Evolutionary conservation across 441 rosid genomes (phyloP).

Genomic region (Aleurites moluccanus): DNA sequence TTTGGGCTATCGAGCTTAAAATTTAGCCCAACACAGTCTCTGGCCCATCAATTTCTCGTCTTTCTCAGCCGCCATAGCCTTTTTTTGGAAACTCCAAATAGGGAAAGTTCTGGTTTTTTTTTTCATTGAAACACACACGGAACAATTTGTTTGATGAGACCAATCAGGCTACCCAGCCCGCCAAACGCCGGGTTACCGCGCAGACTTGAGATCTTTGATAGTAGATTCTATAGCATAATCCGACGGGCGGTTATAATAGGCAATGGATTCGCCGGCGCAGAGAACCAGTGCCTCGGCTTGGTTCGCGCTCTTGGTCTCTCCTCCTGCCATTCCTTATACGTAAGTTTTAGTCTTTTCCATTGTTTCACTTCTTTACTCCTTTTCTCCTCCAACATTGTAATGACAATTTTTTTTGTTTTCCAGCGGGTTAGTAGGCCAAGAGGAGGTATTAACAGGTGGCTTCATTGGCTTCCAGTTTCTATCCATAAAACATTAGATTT

Average conservation of each 20-base stretch:
- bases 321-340: slow-evolving; percentile 60
- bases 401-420: not conserved
- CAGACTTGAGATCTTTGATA: slow-evolving; percentile 50
- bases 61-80: not conserved
- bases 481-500: slow-evolving; percentile 59
- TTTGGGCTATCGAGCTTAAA: not conserved
- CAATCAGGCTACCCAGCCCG: slow-evolving; percentile 59
- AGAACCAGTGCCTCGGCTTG: slow-evolving; percentile 83
- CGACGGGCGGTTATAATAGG: slow-evolving; percentile 81
- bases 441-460: slow-evolving; percentile 79
- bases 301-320: slow-evolving; percentile 77
- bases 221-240: slow-evolving; percentile 39
- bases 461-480: slow-evolving; percentile 83
- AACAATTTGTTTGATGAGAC: slow-evolving; percentile 44
- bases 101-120: not conserved
- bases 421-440: slow-evolving; percentile 89
- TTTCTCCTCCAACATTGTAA: not conserved
- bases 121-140: not conserved
- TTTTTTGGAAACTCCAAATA: not conserved
- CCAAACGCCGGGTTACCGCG: slow-evolving; percentile 40
- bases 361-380: not conserved
- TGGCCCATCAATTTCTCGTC: slow-evolving; percentile 6
- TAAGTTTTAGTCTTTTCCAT: slow-evolving; percentile 30
- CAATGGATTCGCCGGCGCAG: slow-evolving; percentile 72
- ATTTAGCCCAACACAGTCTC: not conserved